Conservation (phyloP, 2,329 filamentous ascomycete species). For the Chrysosporium queenslandicum region DNA sequence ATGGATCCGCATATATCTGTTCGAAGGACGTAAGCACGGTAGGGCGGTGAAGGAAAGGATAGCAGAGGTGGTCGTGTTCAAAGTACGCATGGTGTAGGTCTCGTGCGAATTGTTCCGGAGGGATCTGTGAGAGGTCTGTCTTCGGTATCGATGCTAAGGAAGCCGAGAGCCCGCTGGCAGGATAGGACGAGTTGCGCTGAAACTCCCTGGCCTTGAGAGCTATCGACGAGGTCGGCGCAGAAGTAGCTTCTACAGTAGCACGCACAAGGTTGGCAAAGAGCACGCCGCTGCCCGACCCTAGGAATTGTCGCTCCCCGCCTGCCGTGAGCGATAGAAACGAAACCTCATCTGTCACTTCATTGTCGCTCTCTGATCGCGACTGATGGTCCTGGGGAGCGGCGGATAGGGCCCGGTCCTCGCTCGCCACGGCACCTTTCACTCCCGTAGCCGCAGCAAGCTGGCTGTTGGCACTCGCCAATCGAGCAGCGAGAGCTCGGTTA, state of each 20-base stretch:
- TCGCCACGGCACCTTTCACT: neutral
- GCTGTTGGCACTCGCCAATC: slow-evolving; percentile 12
- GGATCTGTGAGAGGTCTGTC: slow-evolving; percentile 17
- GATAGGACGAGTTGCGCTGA: slow-evolving; percentile 10
- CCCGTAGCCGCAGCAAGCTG: slow-evolving; percentile 7
- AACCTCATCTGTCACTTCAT: slow-evolving; percentile 36
- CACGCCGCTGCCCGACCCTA: slow-evolving; percentile 29
- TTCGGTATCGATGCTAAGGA: slow-evolving; percentile 17
- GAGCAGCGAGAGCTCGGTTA: slow-evolving; percentile 15
- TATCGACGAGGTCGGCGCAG: slow-evolving; percentile 13
- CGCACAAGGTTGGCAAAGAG: slow-evolving; percentile 37
- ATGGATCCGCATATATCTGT: slow-evolving; percentile 20
- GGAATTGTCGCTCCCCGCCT: slow-evolving; percentile 36
- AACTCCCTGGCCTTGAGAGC: slow-evolving; percentile 8
- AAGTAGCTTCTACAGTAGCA: slow-evolving; percentile 18
- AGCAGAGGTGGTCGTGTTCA: slow-evolving; percentile 37
- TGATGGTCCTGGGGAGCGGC: slow-evolving; percentile 1
- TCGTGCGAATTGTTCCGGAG: slow-evolving; percentile 29
- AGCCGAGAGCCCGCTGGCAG: slow-evolving; percentile 8
- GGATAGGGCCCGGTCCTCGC: neutral
- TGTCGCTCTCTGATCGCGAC: slow-evolving; percentile 12
- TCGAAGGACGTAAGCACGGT: slow-evolving; percentile 20
- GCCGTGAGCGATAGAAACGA: slow-evolving; percentile 37
- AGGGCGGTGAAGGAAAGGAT: slow-evolving; percentile 33
- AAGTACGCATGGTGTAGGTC: slow-evolving; percentile 36